A percentile compares a stretch with the other conserved stretches of the same genome.
Evolutionary conservation across 148 eudicot species (phyloP).

Genomic region (Dysphania ambrosioides): DNA sequence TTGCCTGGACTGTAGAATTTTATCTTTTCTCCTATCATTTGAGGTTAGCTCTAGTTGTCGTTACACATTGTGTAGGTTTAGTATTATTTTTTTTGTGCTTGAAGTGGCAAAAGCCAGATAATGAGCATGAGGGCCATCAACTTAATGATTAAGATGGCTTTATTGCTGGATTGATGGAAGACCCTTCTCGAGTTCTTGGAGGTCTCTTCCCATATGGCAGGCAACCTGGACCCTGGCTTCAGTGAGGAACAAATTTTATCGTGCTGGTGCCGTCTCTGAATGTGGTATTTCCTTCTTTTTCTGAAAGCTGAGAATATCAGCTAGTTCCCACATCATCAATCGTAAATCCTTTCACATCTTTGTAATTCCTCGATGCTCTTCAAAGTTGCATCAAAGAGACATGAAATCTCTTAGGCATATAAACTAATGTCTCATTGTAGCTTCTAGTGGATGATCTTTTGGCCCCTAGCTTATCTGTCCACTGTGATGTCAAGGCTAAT

Average conservation of each 20-base stretch:
- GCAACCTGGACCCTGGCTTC: too few species aligned
- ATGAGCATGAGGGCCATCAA: background rate
- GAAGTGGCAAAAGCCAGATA: background rate
- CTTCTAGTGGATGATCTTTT: conserved; percentile 1
- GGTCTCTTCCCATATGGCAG: background rate
- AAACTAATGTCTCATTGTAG: background rate
- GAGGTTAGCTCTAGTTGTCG: background rate
- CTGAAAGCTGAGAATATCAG: background rate
- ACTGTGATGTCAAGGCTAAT: background rate
- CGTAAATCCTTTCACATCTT: background rate
- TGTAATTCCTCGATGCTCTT: background rate
- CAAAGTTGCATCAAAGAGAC: background rate
- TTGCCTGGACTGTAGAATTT: background rate
- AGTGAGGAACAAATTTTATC: background rate
- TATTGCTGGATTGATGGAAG: background rate
- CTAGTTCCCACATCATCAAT: background rate
- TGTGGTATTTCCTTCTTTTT: background rate
- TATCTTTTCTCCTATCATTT: background rate
- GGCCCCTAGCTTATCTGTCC: background rate
- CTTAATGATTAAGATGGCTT: background rate
- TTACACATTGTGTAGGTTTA: too few species aligned
- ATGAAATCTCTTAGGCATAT: background rate
- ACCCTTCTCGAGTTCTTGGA: background rate
- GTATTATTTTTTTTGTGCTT: too few species aligned
- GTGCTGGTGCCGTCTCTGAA: background rate